Percentiles rank a stretch among this genome's conserved stretches.
phyloP scores from a whole-genome alignment of 1,284 basidiomycete genomes.

The Cryptococcus jaspeensis region DNA sequence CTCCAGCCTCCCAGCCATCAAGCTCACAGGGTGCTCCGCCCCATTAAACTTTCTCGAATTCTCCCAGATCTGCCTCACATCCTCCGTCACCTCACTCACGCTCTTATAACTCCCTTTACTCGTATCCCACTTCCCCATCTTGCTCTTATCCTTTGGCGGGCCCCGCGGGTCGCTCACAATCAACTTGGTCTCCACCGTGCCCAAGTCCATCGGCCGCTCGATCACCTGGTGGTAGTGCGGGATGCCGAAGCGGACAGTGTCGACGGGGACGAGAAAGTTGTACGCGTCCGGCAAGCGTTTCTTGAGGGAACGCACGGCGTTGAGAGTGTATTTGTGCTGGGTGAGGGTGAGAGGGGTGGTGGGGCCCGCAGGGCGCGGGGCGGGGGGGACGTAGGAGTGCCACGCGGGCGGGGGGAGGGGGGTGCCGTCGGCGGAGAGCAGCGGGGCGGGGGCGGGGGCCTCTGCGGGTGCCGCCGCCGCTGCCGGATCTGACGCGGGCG shows the following conservation, averaged over 20 bases:
- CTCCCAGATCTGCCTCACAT: slow-evolving; percentile 81
- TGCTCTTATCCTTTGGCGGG: slow-evolving; percentile 54
- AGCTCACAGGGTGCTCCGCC: slow-evolving; percentile 74
- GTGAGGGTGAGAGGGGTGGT: slow-evolving; percentile 49
- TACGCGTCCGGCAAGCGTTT: slow-evolving; percentile 73
- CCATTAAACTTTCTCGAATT: slow-evolving; percentile 95
- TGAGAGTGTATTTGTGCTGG: slow-evolving; percentile 80
- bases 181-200: slow-evolving; percentile 89
- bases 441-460: neutral
- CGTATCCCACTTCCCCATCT: slow-evolving; percentile 56
- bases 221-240: slow-evolving; percentile 89
- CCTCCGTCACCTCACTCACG: slow-evolving; percentile 74
- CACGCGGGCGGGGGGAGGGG: slow-evolving; percentile 17
- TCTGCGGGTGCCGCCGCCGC: neutral
- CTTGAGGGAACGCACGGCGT: slow-evolving; percentile 78
- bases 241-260: slow-evolving; percentile 82
- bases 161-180: slow-evolving; percentile 65
- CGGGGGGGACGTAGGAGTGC: slow-evolving; percentile 36
- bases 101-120: slow-evolving; percentile 68
- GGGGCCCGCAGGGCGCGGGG: slow-evolving; percentile 39
- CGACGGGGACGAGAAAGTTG: slow-evolving; percentile 85
- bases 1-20: slow-evolving; percentile 77
- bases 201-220: slow-evolving; percentile 90
- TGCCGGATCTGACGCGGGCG: slow-evolving; percentile 5
- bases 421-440: slow-evolving; percentile 7